Evolutionary conservation across 805 yeast species (phyloP).

Genomic region (Candida mattraensis): DNA sequence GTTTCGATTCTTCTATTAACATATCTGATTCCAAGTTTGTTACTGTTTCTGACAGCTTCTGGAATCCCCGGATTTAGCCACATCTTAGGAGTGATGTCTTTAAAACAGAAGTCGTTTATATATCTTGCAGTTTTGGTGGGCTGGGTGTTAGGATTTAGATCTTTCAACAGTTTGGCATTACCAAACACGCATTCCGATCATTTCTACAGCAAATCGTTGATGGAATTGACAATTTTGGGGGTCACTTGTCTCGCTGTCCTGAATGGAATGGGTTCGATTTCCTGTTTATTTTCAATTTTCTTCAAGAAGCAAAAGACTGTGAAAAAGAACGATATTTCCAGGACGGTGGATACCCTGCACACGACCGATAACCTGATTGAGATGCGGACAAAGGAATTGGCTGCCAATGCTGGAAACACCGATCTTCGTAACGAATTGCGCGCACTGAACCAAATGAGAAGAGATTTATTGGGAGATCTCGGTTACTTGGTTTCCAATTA

Average conservation of each 20-base stretch:
- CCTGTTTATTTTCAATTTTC: constrained; percentile 39
- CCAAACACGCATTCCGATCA: constrained; percentile 3
- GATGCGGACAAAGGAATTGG: constrained; percentile 37
- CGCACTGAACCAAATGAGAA: constrained; percentile 34
- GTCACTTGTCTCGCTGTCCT: constrained; percentile 49
- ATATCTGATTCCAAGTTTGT: constrained; percentile 43
- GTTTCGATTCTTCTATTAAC: constrained; percentile 40
- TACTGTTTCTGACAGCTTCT: constrained; percentile 10
- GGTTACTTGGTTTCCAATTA: constrained; percentile 10
- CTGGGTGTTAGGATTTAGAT: constrained; percentile 19
- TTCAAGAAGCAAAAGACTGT: constrained; percentile 24
- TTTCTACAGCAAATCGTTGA: constrained; percentile 36
- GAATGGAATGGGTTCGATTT: constrained; percentile 52
- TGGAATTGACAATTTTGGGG: constrained; percentile 48
- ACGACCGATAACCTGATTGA: constrained; percentile 38
- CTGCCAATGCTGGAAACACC: constrained; percentile 3
- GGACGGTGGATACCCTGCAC: constrained; percentile 39
- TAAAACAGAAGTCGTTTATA: constrained; percentile 7
- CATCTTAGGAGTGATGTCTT: constrained; percentile 1
- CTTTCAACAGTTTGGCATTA: constrained; percentile 35
- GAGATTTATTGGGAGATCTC: constrained; percentile 21
- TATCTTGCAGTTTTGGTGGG: constrained; percentile 7
- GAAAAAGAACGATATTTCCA: constrained; percentile 35
- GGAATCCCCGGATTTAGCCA: constrained; percentile 9
- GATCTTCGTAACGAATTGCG: constrained; percentile 42